phyloP scores from a whole-genome alignment of 1,284 basidiomycete species.

The Testicularia cyperi region DNA sequence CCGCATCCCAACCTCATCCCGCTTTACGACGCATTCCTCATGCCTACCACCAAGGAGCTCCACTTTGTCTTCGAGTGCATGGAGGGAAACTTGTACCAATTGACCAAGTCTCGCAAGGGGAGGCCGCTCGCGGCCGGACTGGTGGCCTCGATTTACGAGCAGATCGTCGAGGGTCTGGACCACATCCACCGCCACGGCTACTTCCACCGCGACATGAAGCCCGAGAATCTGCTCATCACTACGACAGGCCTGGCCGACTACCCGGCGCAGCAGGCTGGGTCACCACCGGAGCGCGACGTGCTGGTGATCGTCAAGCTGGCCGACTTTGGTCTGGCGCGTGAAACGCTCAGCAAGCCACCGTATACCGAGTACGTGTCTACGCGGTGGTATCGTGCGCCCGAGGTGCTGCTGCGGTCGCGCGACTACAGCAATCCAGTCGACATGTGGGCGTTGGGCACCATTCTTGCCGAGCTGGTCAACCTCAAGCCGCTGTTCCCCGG shows the following conservation, averaged over 20 bases:
- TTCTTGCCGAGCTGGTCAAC: slow-evolving; percentile 93
- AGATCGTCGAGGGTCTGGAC: slow-evolving; percentile 84
- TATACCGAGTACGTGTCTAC: slow-evolving; percentile 99
- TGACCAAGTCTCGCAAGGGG: slow-evolving; percentile 94
- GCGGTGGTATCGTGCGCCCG: slow-evolving; percentile 97
- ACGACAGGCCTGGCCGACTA: slow-evolving; percentile 96
- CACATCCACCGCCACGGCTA: slow-evolving; percentile 92
- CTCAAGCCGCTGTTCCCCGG: slow-evolving; percentile 97
- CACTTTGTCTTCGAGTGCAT: slow-evolving; percentile 99
- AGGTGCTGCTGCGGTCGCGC: slow-evolving; percentile 84
- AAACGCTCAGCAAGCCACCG: slow-evolving; percentile 82
- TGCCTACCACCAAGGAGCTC: slow-evolving; percentile 87
- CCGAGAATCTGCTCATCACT: slow-evolving; percentile 99
- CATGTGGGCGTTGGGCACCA: slow-evolving; percentile 98
- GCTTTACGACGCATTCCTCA: slow-evolving; percentile 96
- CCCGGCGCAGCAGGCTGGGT: slow-evolving; percentile 61
- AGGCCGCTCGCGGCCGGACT: slow-evolving; percentile 91
- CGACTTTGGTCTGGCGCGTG: slow-evolving; percentile 94
- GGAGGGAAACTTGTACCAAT: slow-evolving; percentile 99
- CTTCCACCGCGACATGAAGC: slow-evolving; percentile 99
- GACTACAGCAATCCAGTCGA: slow-evolving; percentile 96
- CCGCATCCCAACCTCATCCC: slow-evolving; percentile 97
- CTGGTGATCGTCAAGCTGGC: slow-evolving; percentile 96
- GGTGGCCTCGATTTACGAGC: slow-evolving; percentile 89
- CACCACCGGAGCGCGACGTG: slow-evolving; percentile 77